Evolutionary conservation across 192 early-diverging fungal species (phyloP).

Genomic region (Coemansia sp.): DNA sequence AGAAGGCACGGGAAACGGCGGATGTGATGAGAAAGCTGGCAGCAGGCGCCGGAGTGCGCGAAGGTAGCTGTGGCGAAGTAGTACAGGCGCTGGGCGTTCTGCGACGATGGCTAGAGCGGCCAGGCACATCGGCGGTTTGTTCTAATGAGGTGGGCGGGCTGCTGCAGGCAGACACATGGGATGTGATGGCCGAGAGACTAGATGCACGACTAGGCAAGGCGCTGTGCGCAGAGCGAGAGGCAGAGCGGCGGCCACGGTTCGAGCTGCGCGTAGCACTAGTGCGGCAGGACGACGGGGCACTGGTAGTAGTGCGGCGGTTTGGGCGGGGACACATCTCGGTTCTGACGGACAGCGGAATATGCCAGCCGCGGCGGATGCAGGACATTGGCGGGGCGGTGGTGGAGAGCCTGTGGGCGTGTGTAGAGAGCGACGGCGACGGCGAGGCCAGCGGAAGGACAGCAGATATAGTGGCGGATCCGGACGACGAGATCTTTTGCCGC

Average conservation of each 20-base stretch:
- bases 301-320: slow-evolving; percentile 27
- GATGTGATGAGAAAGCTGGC: too few relatives aligned
- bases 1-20: background rate
- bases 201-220: background rate
- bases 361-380: slow-evolving; percentile 11
- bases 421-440: slow-evolving; percentile 24
- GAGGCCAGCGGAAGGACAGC: too few relatives aligned
- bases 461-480: slow-evolving; percentile 42
- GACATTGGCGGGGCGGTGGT: slow-evolving; percentile 24
- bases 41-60: background rate
- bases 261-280: slow-evolving; percentile 32
- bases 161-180: background rate
- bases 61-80: too few relatives aligned
- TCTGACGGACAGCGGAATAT: slow-evolving; percentile 14
- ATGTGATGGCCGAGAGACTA: background rate
- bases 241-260: slow-evolving; percentile 10
- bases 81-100: too few relatives aligned
- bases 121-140: background rate
- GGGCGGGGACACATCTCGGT: slow-evolving; percentile 29
- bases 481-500: slow-evolving; percentile 43
- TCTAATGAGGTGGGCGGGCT: background rate
- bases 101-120: too few relatives aligned
- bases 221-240: background rate
- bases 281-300: background rate
- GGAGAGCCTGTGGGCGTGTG: slow-evolving; percentile 46